Percentiles rank a stretch among this genome's conserved stretches.
Evolutionary conservation across 176 grass and related monocot species (phyloP).

Genomic region (Triticum urartu): DNA sequence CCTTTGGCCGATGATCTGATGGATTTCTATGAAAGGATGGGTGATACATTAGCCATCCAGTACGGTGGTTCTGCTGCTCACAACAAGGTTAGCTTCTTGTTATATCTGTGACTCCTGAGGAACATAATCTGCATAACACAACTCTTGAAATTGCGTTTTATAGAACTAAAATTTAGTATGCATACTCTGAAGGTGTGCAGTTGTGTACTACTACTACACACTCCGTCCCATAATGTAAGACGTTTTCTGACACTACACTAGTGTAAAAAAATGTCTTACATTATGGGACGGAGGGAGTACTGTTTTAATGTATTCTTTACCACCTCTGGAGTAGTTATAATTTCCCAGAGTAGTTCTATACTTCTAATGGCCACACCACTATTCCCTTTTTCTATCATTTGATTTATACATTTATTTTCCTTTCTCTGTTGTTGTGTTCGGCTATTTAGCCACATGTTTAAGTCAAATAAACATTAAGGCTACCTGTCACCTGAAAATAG

Average conservation of each 20-base stretch:
- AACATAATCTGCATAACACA: slow-evolving; percentile 8
- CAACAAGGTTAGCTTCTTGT: slow-evolving; percentile 73
- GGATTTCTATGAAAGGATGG: slow-evolving; percentile 95
- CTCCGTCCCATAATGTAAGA: no score
- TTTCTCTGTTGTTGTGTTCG: not conserved
- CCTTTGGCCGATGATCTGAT: slow-evolving; percentile 75
- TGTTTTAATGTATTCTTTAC: slow-evolving; percentile 2
- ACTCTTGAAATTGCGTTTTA: slow-evolving; percentile 10
- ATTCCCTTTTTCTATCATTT: not conserved
- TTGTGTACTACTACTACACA: not conserved
- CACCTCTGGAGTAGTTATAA: not conserved
- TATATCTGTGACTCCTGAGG: slow-evolving; percentile 13
- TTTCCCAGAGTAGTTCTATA: not conserved
- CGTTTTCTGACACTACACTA: no score
- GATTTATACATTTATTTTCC: not conserved
- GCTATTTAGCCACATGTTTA: not conserved
- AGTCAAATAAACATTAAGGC: not conserved
- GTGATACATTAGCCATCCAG: slow-evolving; percentile 82
- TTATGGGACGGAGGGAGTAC: no score
- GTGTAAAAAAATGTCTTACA: no score
- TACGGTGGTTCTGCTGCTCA: slow-evolving; percentile 95
- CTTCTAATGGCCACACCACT: not conserved
- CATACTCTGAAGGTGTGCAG: not conserved
- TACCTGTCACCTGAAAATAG: not conserved
- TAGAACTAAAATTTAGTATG: not conserved